Evolutionary conservation across 768 basidiomycete genomes (phyloP), one percentile per base, ranked within the genome.

Genomic region (Calocera viscosa): DNA sequence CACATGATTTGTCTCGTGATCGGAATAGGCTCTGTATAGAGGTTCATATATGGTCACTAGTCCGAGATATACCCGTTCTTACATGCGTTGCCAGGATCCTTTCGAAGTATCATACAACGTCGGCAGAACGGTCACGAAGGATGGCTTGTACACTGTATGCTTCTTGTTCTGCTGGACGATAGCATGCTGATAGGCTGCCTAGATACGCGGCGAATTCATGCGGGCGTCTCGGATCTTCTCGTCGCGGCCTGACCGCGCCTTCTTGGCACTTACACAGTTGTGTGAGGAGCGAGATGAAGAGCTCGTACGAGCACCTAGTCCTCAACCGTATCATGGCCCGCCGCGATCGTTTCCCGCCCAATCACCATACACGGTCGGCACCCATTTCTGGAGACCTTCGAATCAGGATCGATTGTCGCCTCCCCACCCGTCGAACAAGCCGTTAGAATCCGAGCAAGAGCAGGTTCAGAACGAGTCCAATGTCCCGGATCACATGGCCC

Each of bases 151-250:
- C 73, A 92, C 91, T 43, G 94, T 94, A 73, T 72, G 84, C 66
- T 19, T 12, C 40, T 22, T 8, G 3, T 74, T 24, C 39, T 35
- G 39, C 7, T 19, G 19, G 5, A 7, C 24, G 7, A 17, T 8
- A 24, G 17, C 8, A 11, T 47, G 5, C 53, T 60, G 53, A 60
- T 67, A 49, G 33, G 26, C 40, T 12, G 53, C 49, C 8, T 71
- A 97, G 94, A 94, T 99, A 73, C 94, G 95, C 16, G 94, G 95
- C 10, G 95, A 98, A 78, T 95, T 99, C 75, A 95, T 95, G 91
- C 88, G 95, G 38, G 95, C 94, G 2, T 86, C 88, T 26, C 83
- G 93, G 66, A 90, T 98, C 67, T 80, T 99, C 35, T 81, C 86
- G 12, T 79, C 81, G 69, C 87, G 88, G 33, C 91, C 90, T 1